Conservation (phyloP, 1,139 yeast genomes). For the Pichia norvegensis region DNA sequence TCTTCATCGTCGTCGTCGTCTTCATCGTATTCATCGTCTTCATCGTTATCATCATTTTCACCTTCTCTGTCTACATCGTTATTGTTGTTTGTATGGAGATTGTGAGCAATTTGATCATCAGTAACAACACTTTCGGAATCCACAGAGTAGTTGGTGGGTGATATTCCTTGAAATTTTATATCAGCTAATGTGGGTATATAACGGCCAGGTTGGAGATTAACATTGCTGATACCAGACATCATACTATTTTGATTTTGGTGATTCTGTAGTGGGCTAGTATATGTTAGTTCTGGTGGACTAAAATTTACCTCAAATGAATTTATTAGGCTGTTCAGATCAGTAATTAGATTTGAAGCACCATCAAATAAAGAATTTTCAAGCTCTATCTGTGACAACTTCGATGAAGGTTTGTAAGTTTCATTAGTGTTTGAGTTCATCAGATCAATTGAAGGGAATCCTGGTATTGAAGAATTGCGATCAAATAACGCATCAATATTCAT, state of each 20-base stretch:
- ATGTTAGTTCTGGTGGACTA: constrained; percentile 6
- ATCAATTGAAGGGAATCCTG: neutral
- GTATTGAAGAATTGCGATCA: neutral
- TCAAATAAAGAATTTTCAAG: constrained; percentile 33
- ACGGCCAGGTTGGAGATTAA: neutral
- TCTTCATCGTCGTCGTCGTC: neutral
- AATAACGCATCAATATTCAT: neutral
- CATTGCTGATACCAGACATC: too few species aligned
- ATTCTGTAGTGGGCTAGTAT: neutral
- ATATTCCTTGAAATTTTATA: constrained; percentile 15
- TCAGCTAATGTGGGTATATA: constrained; percentile 4
- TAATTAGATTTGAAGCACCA: constrained; percentile 45
- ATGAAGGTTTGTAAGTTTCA: neutral
- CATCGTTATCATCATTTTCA: neutral
- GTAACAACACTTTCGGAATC: neutral
- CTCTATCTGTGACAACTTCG: constrained; percentile 13
- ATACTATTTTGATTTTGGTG: neutral
- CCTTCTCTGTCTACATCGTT: neutral
- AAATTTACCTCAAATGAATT: constrained; percentile 23
- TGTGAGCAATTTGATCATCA: neutral
- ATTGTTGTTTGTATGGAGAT: neutral
- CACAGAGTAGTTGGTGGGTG: constrained; percentile 21
- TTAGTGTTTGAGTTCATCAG: neutral
- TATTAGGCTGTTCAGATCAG: constrained; percentile 41
- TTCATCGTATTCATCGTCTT: neutral